Conservation (phyloP, 257 asterid species). For the Cynanchum wilfordii region DNA sequence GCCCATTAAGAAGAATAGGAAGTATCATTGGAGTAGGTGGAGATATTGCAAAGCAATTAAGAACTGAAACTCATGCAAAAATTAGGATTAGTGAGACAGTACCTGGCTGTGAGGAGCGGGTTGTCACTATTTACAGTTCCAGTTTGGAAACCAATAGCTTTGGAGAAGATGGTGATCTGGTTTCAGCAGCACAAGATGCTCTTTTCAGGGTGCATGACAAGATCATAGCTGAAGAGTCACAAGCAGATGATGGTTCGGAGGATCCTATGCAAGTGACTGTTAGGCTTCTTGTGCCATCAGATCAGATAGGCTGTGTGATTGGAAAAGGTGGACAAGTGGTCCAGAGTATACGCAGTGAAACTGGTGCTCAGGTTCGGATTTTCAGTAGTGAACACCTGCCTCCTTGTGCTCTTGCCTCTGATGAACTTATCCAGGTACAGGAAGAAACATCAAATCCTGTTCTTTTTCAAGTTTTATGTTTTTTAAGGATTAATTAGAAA, state of each 20-base stretch:
- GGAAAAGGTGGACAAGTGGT: conserved; percentile 54
- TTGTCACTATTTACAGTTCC: conserved; percentile 69
- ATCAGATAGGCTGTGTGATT: conserved; percentile 52
- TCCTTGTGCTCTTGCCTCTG: conserved; percentile 82
- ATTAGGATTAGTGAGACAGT: conserved; percentile 78
- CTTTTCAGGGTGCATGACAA: conserved; percentile 71
- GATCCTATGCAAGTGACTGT: conserved; percentile 44
- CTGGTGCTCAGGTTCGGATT: conserved; percentile 74
- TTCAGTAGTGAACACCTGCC: conserved; percentile 80
- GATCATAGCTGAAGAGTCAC: conserved; percentile 59
- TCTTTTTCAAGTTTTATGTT: background rate
- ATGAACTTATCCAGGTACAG: conserved; percentile 77
- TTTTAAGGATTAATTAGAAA: background rate
- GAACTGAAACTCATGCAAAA: conserved; percentile 75
- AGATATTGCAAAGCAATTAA: conserved; percentile 71
- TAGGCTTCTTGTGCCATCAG: conserved; percentile 51
- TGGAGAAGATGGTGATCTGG: conserved; percentile 37
- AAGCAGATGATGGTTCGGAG: conserved; percentile 44
- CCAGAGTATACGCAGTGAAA: conserved; percentile 48
- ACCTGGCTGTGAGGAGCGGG: conserved; percentile 92
- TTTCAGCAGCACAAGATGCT: conserved; percentile 90
- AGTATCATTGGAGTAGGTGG: conserved; percentile 91
- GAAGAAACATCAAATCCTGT: background rate
- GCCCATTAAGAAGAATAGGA: conserved; percentile 77
- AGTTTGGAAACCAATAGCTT: conserved; percentile 67